Base-by-base conservation (phyloP, 1,284 basidiomycete species). In the Malassezia furfur region DNA sequence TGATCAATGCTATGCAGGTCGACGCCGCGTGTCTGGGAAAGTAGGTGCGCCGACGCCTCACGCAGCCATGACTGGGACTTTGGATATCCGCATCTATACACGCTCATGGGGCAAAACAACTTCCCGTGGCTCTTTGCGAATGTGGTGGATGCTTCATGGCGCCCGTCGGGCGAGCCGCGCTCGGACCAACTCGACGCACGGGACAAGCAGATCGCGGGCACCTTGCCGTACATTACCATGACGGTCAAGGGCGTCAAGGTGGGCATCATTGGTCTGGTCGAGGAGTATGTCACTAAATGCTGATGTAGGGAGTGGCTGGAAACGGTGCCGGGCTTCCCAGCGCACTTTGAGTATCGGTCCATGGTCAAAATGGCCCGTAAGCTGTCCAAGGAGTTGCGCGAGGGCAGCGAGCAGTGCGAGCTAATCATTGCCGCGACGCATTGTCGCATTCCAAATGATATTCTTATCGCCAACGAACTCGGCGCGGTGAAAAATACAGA, bases 401-500 rank as follows among this genome's bases (percentile, higher is more conserved):
- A 88, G 73, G 85, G 85, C 0, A 61, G 79, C 0, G 79, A 82
- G 53, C 79, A 78, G 48, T 87, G 85, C 65, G 87, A 90, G 62
- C 61, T 89, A 14, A 81, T 91, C 58, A 82, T 91, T 54, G 87
- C 87, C 0, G 76, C 90, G 45, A 90, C 87, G 0, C 88, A 91
- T 76, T 83, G 83, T 54, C 79, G 81, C n/a, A 68, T 87, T 30
- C 83, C 83, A 1, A 84, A 84, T 61, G 81, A 83, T 38, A 70
- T 76, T 17, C 65, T 67, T 57, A 78, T 78, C 54, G 85, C 80
- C 30, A 79, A 78, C 58, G 85, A 80, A 4, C 82, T 85, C 1
- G 77, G 78, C 6, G 79, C 78, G 4, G 83, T 84, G 61, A 60
- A 76, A 15, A 69, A 72, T 0, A 68, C 73, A 3, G 69, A 76